Evolutionary conservation across 257 asterid species (phyloP).

Genomic region (Misopates orontium): DNA sequence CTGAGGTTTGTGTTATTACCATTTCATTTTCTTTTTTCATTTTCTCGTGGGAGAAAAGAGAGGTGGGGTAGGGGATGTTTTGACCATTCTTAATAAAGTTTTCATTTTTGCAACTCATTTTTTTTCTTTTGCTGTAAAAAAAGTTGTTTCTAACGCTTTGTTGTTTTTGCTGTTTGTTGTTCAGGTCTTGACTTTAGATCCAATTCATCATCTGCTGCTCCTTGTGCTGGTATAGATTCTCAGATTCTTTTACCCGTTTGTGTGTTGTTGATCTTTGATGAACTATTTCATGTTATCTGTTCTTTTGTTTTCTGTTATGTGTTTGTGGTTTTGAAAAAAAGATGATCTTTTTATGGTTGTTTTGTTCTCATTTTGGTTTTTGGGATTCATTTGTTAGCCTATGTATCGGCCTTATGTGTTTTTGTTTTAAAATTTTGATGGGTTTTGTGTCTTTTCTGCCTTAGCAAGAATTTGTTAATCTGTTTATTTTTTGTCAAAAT

Average conservation of each 20-base stretch:
- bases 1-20: conserved; percentile 13
- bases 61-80: conserved; percentile 32
- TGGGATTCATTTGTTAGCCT: conserved; percentile 13
- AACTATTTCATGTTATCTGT: conserved; percentile 8
- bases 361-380: neutral
- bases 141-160: conserved; percentile 17
- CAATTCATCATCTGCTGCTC: conserved; percentile 42
- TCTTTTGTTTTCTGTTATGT: conserved; percentile 16
- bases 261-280: conserved; percentile 28
- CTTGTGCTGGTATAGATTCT: conserved; percentile 48
- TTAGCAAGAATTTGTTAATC: neutral
- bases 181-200: conserved; percentile 75
- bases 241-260: conserved; percentile 18
- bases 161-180: conserved; percentile 30
- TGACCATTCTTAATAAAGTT: conserved; percentile 7
- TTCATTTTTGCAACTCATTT: neutral
- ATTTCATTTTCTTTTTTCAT: conserved; percentile 15
- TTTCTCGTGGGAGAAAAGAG: conserved; percentile 9
- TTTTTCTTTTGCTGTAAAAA: neutral
- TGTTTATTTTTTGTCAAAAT: neutral
- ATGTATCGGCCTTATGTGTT: neutral
- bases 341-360: conserved; percentile 19
- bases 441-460: neutral
- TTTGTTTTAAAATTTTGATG: conserved; percentile 2
- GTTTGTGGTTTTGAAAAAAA: conserved; percentile 27